Evolutionary conservation across 352 stramenopile species (phyloP).

Genomic region (Nothophytophthora sp.): DNA sequence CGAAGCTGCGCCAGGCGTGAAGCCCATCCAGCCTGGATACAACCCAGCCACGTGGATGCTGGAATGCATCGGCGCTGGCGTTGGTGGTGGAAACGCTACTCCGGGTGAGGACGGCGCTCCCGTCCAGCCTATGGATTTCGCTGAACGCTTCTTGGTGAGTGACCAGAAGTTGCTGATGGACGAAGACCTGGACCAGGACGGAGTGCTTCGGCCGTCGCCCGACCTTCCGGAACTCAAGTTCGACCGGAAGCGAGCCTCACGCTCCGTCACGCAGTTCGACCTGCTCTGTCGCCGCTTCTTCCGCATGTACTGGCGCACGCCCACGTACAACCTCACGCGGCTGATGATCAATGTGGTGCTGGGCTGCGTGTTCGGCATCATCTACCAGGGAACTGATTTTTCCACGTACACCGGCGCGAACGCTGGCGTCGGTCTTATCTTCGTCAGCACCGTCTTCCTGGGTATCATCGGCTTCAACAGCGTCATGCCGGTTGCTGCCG

Average conservation of each 20-base stretch:
- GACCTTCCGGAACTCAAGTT: conserved; percentile 45
- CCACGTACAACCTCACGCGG: conserved; percentile 83
- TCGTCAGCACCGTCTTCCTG: too few relatives aligned
- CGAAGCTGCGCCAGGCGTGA: conserved; percentile 32
- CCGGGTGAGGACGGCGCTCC: too few relatives aligned
- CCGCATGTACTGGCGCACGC: conserved; percentile 85
- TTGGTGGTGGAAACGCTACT: conserved; percentile 10
- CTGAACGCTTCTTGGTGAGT: conserved; percentile 37
- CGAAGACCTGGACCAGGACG: conserved; percentile 40
- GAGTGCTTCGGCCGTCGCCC: conserved; percentile 31
- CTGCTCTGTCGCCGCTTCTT: conserved; percentile 58
- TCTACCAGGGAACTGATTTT: conserved; percentile 68
- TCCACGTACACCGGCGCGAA: conserved; percentile 43
- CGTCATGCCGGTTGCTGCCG: too few relatives aligned
- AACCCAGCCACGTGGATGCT: conserved; percentile 93
- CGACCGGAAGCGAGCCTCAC: conserved; percentile 33
- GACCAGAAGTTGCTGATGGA: conserved; percentile 37
- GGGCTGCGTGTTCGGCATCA: conserved; percentile 69
- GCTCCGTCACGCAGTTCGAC: conserved; percentile 24
- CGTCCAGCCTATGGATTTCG: conserved; percentile 58
- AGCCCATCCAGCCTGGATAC: conserved; percentile 71
- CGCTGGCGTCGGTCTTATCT: too few relatives aligned
- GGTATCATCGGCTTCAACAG: too few relatives aligned
- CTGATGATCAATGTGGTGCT: conserved; percentile 72
- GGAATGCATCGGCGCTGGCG: conserved; percentile 65